Evolutionary conservation across 1,284 basidiomycete genomes (phyloP), one percentile per base, ranked within the genome.

Genomic region (Peniophora sp.): DNA sequence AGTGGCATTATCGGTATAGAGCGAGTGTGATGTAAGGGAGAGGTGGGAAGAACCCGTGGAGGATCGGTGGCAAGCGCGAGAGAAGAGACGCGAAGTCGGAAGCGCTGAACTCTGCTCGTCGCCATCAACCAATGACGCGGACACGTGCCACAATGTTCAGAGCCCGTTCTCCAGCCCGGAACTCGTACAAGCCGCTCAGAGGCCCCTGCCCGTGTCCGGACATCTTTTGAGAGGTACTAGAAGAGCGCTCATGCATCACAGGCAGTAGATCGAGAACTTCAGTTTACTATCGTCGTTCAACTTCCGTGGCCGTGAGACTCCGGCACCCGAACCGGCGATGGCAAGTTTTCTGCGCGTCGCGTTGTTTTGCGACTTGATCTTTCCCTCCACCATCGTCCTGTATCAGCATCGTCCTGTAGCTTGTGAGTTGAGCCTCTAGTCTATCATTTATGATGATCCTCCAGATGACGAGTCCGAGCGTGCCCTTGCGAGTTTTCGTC

Each of bases 391-490:
- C 23, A 38, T 23, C 19, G 45, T 48, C 25, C 8, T 32, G 27
- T 32, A 32, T 12, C 85, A 64, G n/a, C 38, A 17, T 41, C 19
- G 8, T 41, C 19, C n/a, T n/a, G 38, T 41, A 41, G 16, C 38
- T n/a, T n/a, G 38, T 41, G 38, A 41, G 38, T 41, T 5, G 6
- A 6, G 6, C 5, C 8, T 16, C n/a, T n/a, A 8, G n/a, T 41
- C n/a, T 16, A 6, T 41, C 50, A 52, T 45, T 32, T 43, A 66
- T 63, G 88, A 90, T 90, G 88, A 89, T 62, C 63, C 60, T 64
- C 65, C 77, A 89, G 89, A 91, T 91, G 88, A 91, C 89, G 89
- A 91, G 89, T 91, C 89, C 72, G 89, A 91, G 69, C 61, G 59
- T 64, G 62, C 61, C 58, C 59, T 58, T 61, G 62, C 69, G 72